Conservation (phyloP, 805 yeast species). For the Komagataella populi region DNA sequence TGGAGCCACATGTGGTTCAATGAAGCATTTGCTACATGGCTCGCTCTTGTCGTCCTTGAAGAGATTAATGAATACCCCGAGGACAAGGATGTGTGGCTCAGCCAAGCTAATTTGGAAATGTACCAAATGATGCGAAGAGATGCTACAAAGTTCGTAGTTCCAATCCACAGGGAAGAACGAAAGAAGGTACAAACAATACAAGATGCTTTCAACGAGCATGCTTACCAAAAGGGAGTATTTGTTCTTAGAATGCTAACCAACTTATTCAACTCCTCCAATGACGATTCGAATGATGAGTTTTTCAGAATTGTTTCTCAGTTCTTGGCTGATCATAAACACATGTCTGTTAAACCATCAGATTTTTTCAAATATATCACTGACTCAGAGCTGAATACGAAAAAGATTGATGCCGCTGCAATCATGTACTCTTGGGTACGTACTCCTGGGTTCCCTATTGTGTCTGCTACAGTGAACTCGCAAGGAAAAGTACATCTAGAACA, state of each 20-base stretch:
- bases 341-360: slow-evolving; percentile 32
- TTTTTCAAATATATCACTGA: slow-evolving; percentile 31
- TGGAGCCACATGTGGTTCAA: slow-evolving; percentile 66
- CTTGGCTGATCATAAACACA: slow-evolving; percentile 18
- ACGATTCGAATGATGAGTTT: slow-evolving; percentile 10
- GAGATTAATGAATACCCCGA: slow-evolving; percentile 7
- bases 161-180: slow-evolving; percentile 23
- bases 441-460: slow-evolving; percentile 45
- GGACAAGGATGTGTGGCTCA: slow-evolving; percentile 20
- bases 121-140: slow-evolving; percentile 21
- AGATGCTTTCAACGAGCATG: slow-evolving; percentile 32
- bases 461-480: slow-evolving; percentile 17
- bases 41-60: slow-evolving; percentile 36
- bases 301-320: slow-evolving; percentile 5
- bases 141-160: slow-evolving; percentile 14
- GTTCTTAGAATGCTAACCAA: slow-evolving; percentile 38
- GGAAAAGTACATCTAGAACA: slow-evolving; percentile 21
- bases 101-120: slow-evolving; percentile 14
- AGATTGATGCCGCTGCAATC: slow-evolving; percentile 34
- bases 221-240: slow-evolving; percentile 50
- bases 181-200: slow-evolving; percentile 23
- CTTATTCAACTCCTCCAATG: slow-evolving; percentile 18
- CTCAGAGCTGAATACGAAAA: slow-evolving; percentile 11
- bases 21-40: slow-evolving; percentile 68
- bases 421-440: slow-evolving; percentile 47